A percentile compares a stretch with the other conserved stretches of the same genome.
Evolutionary conservation across 164 flowering plant species (phyloP).

Genomic region (Saururus chinensis): DNA sequence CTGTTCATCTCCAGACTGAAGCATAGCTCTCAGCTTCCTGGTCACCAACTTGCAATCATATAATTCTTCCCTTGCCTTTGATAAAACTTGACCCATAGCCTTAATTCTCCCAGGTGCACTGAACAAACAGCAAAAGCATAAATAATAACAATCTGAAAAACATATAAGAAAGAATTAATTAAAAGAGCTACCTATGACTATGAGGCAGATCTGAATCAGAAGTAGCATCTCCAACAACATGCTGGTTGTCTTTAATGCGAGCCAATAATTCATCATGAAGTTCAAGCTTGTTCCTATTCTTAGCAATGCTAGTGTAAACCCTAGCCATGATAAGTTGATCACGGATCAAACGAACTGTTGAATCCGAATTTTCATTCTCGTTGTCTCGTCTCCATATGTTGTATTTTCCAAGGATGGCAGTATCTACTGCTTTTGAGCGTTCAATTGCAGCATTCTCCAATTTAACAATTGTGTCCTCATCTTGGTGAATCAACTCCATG

Average conservation of each 20-base stretch:
- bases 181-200: constrained; percentile 48
- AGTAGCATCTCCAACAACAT: constrained; percentile 68
- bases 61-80: constrained; percentile 71
- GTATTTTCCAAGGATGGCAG: constrained; percentile 89
- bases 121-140: background rate
- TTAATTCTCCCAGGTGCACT: constrained; percentile 81
- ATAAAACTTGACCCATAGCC: constrained; percentile 86
- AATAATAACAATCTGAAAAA: background rate
- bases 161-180: background rate
- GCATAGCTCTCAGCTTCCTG: constrained; percentile 93
- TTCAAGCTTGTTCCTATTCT: constrained; percentile 58
- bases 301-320: constrained; percentile 79
- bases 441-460: constrained; percentile 96
- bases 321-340: constrained; percentile 97
- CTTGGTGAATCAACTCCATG: constrained; percentile 52
- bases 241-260: constrained; percentile 86
- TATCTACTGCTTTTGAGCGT: constrained; percentile 87
- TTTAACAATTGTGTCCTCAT: constrained; percentile 62
- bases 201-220: constrained; percentile 71
- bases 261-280: constrained; percentile 50
- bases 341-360: constrained; percentile 81
- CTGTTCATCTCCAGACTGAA: constrained; percentile 95
- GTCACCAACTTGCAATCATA: constrained; percentile 91
- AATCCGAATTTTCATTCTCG: constrained; percentile 86
- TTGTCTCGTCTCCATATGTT: constrained; percentile 89